A percentile compares a stretch with the other conserved stretches of the same genome.
Evolutionary conservation across 2,329 filamentous ascomycete species (phyloP).

Genomic region (Fusarium armeniacum): DNA sequence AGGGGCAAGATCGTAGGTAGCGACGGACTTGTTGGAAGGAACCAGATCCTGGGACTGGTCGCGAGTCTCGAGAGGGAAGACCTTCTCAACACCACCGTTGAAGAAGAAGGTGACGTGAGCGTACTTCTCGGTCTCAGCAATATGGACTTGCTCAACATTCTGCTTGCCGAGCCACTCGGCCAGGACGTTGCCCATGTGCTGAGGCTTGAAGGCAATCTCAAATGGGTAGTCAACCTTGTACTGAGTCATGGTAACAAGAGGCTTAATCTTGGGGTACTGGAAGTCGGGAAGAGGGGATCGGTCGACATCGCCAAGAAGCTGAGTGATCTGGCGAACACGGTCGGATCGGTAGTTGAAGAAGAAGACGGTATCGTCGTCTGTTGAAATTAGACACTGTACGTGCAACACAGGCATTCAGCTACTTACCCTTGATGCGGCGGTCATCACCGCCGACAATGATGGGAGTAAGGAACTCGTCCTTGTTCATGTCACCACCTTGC

Average conservation of each 20-base stretch:
- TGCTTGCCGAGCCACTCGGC: slow-evolving; percentile 96
- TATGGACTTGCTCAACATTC: slow-evolving; percentile 90
- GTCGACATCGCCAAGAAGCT: slow-evolving; percentile 92
- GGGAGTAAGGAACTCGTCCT: slow-evolving; percentile 97
- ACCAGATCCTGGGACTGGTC: slow-evolving; percentile 85
- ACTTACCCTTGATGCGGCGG: slow-evolving; percentile 82
- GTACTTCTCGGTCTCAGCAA: slow-evolving; percentile 99
- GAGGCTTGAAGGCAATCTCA: slow-evolving; percentile 90
- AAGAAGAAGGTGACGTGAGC: slow-evolving; percentile 99
- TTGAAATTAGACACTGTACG: slow-evolving; percentile 10
- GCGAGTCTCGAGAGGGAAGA: slow-evolving; percentile 90
- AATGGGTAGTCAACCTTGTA: slow-evolving; percentile 98
- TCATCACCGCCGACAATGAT: slow-evolving; percentile 94
- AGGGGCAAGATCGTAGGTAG: slow-evolving; percentile 94
- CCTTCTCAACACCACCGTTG: slow-evolving; percentile 98
- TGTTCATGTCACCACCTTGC: slow-evolving; percentile 76
- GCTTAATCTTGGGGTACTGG: slow-evolving; percentile 89
- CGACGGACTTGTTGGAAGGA: slow-evolving; percentile 87
- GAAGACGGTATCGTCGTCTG: slow-evolving; percentile 95
- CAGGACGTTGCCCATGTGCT: slow-evolving; percentile 97
- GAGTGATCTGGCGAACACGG: slow-evolving; percentile 94
- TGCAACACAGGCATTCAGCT: neutral
- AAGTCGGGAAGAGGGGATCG: slow-evolving; percentile 92
- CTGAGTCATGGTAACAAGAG: slow-evolving; percentile 94
- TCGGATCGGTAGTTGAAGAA: slow-evolving; percentile 99